Evolutionary conservation across 2,329 filamentous ascomycete species (phyloP).

Genomic region (Escovopsis sp.): DNA sequence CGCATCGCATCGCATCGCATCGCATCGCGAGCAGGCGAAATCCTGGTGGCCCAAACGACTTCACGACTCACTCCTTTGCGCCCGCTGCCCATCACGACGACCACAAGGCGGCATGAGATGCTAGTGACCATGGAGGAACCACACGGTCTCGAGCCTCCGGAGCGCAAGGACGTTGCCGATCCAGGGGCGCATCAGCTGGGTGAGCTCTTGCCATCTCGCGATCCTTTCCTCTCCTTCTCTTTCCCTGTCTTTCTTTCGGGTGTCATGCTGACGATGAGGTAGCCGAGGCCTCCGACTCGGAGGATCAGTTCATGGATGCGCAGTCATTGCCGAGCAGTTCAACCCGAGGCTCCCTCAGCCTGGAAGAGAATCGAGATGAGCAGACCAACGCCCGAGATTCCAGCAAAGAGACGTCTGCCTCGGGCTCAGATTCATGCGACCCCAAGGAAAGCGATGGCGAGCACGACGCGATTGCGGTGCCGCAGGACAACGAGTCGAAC

Average conservation of each 20-base stretch:
- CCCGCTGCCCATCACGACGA: too few relatives aligned
- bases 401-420: constrained; percentile 47
- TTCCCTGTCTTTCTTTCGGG: too few relatives aligned
- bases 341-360: constrained; percentile 33
- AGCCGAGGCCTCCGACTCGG: constrained; percentile 44
- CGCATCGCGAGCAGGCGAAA: too few relatives aligned
- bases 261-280: constrained; percentile 11
- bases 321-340: constrained; percentile 34
- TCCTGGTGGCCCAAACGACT: too few relatives aligned
- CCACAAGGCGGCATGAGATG: constrained; percentile 1
- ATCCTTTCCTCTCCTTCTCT: not conserved
- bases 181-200: constrained; percentile 42
- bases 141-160: constrained; percentile 18
- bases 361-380: constrained; percentile 38
- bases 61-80: too few relatives aligned
- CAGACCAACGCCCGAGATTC: constrained; percentile 34
- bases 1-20: too few relatives aligned
- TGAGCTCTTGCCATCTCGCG: constrained; percentile 21
- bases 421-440: constrained; percentile 42
- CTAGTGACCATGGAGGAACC: constrained; percentile 14
- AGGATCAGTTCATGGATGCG: constrained; percentile 56
- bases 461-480: constrained; percentile 44
- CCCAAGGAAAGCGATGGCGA: constrained; percentile 40
- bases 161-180: constrained; percentile 25
- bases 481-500: constrained; percentile 15